Percentiles rank a stretch among this genome's conserved stretches.
Conservation (phyloP, 2,329 filamentous ascomycete species). For the Cordyceps fumosorosea region DNA sequence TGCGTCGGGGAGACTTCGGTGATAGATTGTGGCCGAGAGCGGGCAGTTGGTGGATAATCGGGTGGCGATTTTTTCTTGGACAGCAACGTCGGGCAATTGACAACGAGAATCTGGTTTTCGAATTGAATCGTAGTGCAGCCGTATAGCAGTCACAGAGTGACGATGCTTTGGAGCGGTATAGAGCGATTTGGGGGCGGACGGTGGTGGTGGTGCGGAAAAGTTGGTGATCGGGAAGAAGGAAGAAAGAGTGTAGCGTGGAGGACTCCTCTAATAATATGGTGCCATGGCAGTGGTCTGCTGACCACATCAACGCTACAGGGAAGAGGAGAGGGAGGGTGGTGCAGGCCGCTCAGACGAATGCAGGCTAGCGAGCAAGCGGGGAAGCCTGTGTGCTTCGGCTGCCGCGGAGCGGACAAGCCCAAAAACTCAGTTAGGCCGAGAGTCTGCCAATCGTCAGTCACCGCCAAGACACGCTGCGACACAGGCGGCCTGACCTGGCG, state of each 20-base stretch:
- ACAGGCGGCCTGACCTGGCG: neutral
- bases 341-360: neutral
- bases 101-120: neutral
- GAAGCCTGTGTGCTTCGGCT: neutral
- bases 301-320: neutral
- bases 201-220: neutral
- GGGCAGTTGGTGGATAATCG: neutral
- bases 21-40: neutral
- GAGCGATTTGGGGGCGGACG: neutral
- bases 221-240: neutral
- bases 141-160: slow-evolving; percentile 10
- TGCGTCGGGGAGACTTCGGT: slow-evolving; percentile 11
- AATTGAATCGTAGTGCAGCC: neutral
- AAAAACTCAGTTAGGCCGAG: neutral
- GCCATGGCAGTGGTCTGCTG: slow-evolving; percentile 6
- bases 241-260: neutral
- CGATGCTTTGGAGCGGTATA: slow-evolving; percentile 5
- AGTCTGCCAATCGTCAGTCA: slow-evolving; percentile 8
- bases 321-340: neutral
- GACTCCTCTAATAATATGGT: slow-evolving; percentile 4
- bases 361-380: neutral
- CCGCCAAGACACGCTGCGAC: slow-evolving; percentile 11
- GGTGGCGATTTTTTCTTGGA: slow-evolving; percentile 1
- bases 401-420: neutral
- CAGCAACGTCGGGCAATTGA: neutral